phyloP scores from a whole-genome alignment of 2,329 filamentous ascomycete species.

The Neonectria neomacrospora region DNA sequence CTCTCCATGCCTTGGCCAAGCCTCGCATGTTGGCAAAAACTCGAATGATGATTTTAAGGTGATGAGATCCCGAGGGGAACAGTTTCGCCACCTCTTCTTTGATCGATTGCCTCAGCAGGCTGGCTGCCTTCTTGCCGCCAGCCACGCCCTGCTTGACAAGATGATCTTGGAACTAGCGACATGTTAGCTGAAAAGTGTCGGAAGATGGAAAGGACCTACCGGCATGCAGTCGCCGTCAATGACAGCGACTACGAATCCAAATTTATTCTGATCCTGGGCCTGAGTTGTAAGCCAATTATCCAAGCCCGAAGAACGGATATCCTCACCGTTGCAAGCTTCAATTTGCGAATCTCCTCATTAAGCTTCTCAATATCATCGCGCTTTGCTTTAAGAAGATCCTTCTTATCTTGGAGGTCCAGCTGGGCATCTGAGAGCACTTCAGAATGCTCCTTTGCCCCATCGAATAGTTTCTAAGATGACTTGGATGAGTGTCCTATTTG shows the following conservation, averaged over 20 bases:
- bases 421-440: not conserved
- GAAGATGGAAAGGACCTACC: not conserved
- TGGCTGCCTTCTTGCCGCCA: not conserved
- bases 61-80: not conserved
- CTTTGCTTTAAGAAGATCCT: not conserved
- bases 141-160: not conserved
- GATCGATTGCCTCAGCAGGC: not conserved
- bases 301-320: not conserved
- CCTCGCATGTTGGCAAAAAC: not conserved
- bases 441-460: not conserved
- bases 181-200: not conserved
- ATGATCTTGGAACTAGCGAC: not conserved
- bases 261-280: not conserved
- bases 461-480: not conserved
- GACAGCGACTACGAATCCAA: not conserved
- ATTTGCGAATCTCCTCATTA: not conserved
- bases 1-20: not conserved
- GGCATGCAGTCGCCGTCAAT: not conserved
- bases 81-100: not conserved
- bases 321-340: not conserved
- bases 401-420: not conserved
- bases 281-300: not conserved
- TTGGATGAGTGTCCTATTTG: not conserved
- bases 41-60: not conserved
- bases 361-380: not conserved